Conservation (phyloP, 176 grass and related monocot genomes). For the Elymus sibiricus region DNA sequence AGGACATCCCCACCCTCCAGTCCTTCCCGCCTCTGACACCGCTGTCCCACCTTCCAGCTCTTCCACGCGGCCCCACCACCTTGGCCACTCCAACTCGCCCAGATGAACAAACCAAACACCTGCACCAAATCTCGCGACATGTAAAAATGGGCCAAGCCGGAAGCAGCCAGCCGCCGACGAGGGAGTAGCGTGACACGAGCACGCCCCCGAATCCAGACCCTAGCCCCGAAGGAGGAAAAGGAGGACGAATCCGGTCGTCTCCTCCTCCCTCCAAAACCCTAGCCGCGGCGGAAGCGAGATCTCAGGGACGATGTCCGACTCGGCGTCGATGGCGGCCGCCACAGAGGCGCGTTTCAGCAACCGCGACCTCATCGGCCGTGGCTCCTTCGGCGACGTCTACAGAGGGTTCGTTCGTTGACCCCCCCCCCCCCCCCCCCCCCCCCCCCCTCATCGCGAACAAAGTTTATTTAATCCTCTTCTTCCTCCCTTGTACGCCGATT, state of each 20-base stretch:
- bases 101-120: slow-evolving; percentile 22
- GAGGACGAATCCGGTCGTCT: slow-evolving; percentile 2
- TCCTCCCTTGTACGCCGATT: neutral
- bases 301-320: slow-evolving; percentile 57
- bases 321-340: slow-evolving; percentile 57
- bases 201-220: slow-evolving; percentile 31
- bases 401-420: slow-evolving; percentile 54
- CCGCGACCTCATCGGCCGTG: slow-evolving; percentile 84
- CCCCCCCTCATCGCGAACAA: neutral
- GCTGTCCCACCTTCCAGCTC: neutral
- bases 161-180: slow-evolving; percentile 5
- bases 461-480: neutral
- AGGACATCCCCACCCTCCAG: neutral
- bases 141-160: slow-evolving; percentile 35
- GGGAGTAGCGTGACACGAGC: slow-evolving; percentile 17
- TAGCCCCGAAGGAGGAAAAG: slow-evolving; percentile 5
- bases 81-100: slow-evolving; percentile 6
- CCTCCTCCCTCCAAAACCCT: slow-evolving; percentile 14
- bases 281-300: slow-evolving; percentile 18
- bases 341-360: slow-evolving; percentile 77
- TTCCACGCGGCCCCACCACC: slow-evolving; percentile 13
- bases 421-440: neutral
- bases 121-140: slow-evolving; percentile 48
- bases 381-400: slow-evolving; percentile 90
- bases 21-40: neutral